phyloP scores from a whole-genome alignment of 2,329 filamentous ascomycete species.

The Exophiala sp. region DNA sequence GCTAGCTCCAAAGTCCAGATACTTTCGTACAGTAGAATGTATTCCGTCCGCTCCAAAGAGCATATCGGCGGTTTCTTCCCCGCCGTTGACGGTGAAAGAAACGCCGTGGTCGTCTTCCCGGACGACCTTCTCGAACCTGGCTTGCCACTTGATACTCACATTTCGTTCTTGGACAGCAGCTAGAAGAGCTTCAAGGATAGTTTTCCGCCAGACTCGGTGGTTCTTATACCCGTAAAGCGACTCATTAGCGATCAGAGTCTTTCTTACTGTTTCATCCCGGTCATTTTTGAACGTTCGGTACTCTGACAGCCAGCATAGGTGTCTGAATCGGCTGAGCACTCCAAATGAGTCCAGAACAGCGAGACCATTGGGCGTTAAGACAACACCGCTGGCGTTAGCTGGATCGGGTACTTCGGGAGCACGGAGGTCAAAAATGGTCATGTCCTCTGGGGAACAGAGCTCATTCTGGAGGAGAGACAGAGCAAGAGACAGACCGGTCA shows the following conservation, averaged over 20 bases:
- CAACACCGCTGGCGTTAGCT: constrained; percentile 29
- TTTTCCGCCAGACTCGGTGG: constrained; percentile 53
- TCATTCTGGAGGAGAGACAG: constrained; percentile 11
- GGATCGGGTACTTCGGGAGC: constrained; percentile 25
- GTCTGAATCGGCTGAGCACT: constrained; percentile 6
- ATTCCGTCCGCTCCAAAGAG: constrained; percentile 61
- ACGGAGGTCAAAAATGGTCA: constrained; percentile 34
- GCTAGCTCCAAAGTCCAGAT: constrained; percentile 48
- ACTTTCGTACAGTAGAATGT: constrained; percentile 52
- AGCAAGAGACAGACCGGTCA: constrained; percentile 9
- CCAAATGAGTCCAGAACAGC: constrained; percentile 13
- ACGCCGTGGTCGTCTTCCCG: constrained; percentile 42
- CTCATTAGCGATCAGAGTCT: constrained; percentile 39
- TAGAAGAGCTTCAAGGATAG: constrained; percentile 50
- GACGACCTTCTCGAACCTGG: constrained; percentile 47
- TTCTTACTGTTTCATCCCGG: constrained; percentile 18
- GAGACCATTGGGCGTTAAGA: constrained; percentile 23
- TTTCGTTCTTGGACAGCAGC: constrained; percentile 38
- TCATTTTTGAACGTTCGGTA: constrained; percentile 36
- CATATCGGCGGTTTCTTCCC: constrained; percentile 38
- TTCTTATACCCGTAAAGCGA: constrained; percentile 52
- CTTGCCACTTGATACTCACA: constrained; percentile 47
- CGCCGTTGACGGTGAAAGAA: constrained; percentile 49
- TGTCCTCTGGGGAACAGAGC: constrained; percentile 23
- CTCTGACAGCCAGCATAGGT: constrained; percentile 30